Base-by-base conservation (phyloP, 768 basidiomycete genomes). In the Tylopilus rubrobrunneus region DNA sequence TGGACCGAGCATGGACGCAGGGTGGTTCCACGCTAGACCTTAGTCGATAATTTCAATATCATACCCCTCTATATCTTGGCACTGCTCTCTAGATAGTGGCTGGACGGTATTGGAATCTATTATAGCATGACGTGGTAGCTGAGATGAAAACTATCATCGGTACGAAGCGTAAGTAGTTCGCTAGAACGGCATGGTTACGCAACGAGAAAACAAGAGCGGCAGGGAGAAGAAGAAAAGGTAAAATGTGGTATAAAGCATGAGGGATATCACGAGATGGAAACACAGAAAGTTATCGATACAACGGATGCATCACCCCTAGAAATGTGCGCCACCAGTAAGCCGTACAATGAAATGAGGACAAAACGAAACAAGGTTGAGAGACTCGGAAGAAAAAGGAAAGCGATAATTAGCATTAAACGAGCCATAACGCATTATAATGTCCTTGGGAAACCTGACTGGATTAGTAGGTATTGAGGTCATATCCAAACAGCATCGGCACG, bases 1-100 rank as follows among this genome's bases (percentile, higher is more conserved):
- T 73, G 40, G 80, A 80, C 33, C 70, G 78, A 51, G 63, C 74
- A 53, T 81, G 81, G 80, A 60, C 69, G 34, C 71, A 69, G 46
- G 68, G 62, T 45, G 74, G 73, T 25, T 67, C 71, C 12, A 68
- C 68, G 41, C 53, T 76, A 42, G 76, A 78, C 60, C 66, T 76
- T 46, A 69, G 69, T 55, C 67, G 72, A 51, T 78, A 55, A 71
- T 46, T 10, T 42, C 48, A 25, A 45, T 61, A 15, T 42, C 46
- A 56, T 63, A 56, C 43, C 53, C 40, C 19, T 34, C 31, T 25
- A 29, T 7, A 44, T 39, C 25, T 23, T 44, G 49, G 39, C 33
- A 23, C 31, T 44, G 23, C 48, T 41, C 43, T 40, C 19, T 19
- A 1, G 23, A 28, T 28, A n/a, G 31, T 31, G 7, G 17, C 48